phyloP scores from a whole-genome alignment of 306 rosid species.

The Pterocarpus santalinus region DNA sequence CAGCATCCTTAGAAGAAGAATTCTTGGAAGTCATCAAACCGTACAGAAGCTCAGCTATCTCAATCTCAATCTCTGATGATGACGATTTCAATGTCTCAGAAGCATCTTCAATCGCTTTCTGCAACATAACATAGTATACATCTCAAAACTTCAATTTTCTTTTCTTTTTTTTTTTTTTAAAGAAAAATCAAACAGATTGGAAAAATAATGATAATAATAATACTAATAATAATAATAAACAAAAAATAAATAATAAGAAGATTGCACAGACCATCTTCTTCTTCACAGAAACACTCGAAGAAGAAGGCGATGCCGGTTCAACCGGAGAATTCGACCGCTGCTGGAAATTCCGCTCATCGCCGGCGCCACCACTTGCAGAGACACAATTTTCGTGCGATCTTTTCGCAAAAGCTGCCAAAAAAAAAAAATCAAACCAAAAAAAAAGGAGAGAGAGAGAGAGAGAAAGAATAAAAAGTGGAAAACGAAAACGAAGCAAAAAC shows the following conservation, averaged over 20 bases:
- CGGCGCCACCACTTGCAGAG: constrained; percentile 51
- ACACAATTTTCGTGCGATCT: constrained; percentile 59
- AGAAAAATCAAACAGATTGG: neutral
- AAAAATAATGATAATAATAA: neutral
- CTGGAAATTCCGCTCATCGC: constrained; percentile 51
- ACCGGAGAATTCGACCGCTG: constrained; percentile 40
- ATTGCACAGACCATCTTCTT: constrained; percentile 62
- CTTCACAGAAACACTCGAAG: constrained; percentile 48
- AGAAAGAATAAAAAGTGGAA: neutral
- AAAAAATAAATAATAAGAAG: neutral
- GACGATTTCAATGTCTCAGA: constrained; percentile 49
- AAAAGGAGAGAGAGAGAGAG: too few species aligned
- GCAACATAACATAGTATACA: constrained; percentile 42
- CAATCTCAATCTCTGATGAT: constrained; percentile 67
- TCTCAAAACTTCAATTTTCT: constrained; percentile 18
- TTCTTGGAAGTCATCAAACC: constrained; percentile 61
- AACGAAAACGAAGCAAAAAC: neutral
- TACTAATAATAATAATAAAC: too few species aligned
- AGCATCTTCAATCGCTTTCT: constrained; percentile 57
- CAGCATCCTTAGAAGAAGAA: constrained; percentile 42
- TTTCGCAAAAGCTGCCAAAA: constrained; percentile 66
- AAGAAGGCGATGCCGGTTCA: constrained; percentile 54
- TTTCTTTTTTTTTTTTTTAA: neutral
- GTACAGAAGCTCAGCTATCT: constrained; percentile 83
- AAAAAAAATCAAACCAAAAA: neutral